Conservation (phyloP, 352 stramenopile genomes). For the Globisporangium parvum region DNA sequence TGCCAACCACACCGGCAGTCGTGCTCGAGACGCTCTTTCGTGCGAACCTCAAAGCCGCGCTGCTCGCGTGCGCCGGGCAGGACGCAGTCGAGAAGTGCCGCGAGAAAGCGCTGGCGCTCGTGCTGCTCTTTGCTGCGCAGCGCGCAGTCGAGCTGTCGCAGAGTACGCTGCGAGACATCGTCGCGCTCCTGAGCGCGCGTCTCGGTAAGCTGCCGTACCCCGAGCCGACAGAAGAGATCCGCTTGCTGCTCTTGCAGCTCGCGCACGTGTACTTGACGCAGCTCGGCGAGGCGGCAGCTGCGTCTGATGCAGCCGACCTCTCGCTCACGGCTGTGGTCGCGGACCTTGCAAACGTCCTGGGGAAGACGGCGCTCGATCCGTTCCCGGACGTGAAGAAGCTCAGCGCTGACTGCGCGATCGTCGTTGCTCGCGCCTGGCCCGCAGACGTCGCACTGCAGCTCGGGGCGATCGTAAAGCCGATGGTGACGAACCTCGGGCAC, state of each 20-base stretch:
- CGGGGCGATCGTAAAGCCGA: slow-evolving; percentile 53
- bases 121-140: slow-evolving; percentile 52
- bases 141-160: slow-evolving; percentile 36
- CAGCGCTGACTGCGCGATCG: slow-evolving; percentile 52
- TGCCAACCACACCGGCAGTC: slow-evolving; percentile 17
- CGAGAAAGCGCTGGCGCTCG: slow-evolving; percentile 53
- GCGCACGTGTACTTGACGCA: slow-evolving; percentile 48
- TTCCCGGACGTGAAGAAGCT: slow-evolving; percentile 84
- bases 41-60: slow-evolving; percentile 34
- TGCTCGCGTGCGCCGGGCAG: slow-evolving; percentile 39
- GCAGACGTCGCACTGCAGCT: slow-evolving; percentile 60
- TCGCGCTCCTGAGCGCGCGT: slow-evolving; percentile 39
- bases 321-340: slow-evolving; percentile 53
- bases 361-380: slow-evolving; percentile 61
- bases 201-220: slow-evolving; percentile 72
- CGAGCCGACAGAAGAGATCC: slow-evolving; percentile 80
- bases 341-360: slow-evolving; percentile 62
- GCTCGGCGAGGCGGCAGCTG: slow-evolving; percentile 13
- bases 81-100: slow-evolving; percentile 77
- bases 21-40: slow-evolving; percentile 42
- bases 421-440: slow-evolving; percentile 46
- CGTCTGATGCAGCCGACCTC: slow-evolving; percentile 6
- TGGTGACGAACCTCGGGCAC: slow-evolving; percentile 67
- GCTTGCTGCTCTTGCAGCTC: slow-evolving; percentile 61
- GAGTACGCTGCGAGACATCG: slow-evolving; percentile 36